Evolutionary conservation across 1,284 basidiomycete genomes (phyloP).

Genomic region (Pascua guehoae): DNA sequence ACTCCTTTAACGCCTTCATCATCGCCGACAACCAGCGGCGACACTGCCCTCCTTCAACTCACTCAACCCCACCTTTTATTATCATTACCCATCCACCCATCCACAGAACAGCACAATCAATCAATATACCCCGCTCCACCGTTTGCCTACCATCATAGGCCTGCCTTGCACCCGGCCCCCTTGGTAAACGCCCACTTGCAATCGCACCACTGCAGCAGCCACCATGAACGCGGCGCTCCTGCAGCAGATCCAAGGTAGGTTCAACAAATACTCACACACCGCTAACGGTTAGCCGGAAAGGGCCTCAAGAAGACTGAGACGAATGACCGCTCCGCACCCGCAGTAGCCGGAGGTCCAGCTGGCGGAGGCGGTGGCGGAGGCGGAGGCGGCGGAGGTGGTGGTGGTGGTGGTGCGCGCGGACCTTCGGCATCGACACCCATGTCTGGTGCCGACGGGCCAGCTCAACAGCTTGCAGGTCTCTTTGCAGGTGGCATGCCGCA

Average conservation of each 20-base stretch:
- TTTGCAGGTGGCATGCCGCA: constrained; percentile 91
- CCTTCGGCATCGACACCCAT: constrained; percentile 15
- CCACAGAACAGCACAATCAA: too few species aligned
- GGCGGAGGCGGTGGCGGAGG: constrained; percentile 52
- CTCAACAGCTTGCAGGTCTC: constrained; percentile 72
- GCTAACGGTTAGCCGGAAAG: constrained; percentile 58
- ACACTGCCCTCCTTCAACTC: too few species aligned
- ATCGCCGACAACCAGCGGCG: too few species aligned
- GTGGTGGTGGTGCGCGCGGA: constrained; percentile 16
- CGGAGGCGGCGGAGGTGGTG: constrained; percentile 45
- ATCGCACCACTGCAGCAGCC: neutral
- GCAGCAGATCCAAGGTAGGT: constrained; percentile 42
- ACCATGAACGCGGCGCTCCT: constrained; percentile 44
- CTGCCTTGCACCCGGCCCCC: neutral
- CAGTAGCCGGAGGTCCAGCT: constrained; percentile 14
- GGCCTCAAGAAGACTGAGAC: constrained; percentile 74
- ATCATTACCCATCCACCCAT: too few species aligned
- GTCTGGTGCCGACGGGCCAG: constrained; percentile 29
- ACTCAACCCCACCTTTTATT: too few species aligned
- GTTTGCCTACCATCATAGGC: too few species aligned
- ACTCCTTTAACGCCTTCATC: too few species aligned
- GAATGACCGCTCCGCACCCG: constrained; percentile 63
- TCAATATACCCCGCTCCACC: too few species aligned
- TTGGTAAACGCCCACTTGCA: neutral
- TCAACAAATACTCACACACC: neutral